phyloP scores from a whole-genome alignment of 2,329 filamentous ascomycete genomes.

The Monosporascus sp. region DNA sequence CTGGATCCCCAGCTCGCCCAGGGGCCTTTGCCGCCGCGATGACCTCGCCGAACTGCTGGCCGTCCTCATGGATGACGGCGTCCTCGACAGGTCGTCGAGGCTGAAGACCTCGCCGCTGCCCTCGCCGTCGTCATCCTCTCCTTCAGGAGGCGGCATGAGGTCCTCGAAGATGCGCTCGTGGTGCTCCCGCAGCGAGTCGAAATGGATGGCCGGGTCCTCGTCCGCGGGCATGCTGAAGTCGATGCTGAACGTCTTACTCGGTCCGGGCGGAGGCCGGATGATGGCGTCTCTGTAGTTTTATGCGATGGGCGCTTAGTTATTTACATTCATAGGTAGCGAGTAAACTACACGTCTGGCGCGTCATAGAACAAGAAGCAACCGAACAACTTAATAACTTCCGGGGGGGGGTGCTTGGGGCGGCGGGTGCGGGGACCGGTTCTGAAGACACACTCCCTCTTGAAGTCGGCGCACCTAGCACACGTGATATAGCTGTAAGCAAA shows the following conservation, averaged over 20 bases:
- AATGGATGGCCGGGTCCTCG: constrained; percentile 32
- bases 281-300: constrained; percentile 11
- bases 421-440: constrained; percentile 46
- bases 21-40: constrained; percentile 30
- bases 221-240: constrained; percentile 42
- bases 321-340: not conserved
- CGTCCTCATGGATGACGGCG: constrained; percentile 22
- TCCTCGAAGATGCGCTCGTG: constrained; percentile 39
- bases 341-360: not conserved
- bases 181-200: constrained; percentile 37
- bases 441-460: constrained; percentile 49
- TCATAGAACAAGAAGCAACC: not conserved
- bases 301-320: constrained; percentile 1
- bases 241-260: constrained; percentile 48
- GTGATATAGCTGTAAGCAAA: not conserved
- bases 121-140: constrained; percentile 16
- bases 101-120: constrained; percentile 11
- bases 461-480: constrained; percentile 41
- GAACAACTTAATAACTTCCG: constrained; percentile 29
- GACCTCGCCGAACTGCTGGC: constrained; percentile 18
- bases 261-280: constrained; percentile 29
- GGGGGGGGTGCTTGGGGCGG: constrained; percentile 36
- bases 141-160: constrained; percentile 28
- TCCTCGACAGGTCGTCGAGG: constrained; percentile 22
- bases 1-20: constrained; percentile 38